A percentile compares a stretch with the other conserved stretches of the same genome.
Conservation (phyloP, 768 basidiomycete genomes). For the Hirschioporus abietinus region DNA sequence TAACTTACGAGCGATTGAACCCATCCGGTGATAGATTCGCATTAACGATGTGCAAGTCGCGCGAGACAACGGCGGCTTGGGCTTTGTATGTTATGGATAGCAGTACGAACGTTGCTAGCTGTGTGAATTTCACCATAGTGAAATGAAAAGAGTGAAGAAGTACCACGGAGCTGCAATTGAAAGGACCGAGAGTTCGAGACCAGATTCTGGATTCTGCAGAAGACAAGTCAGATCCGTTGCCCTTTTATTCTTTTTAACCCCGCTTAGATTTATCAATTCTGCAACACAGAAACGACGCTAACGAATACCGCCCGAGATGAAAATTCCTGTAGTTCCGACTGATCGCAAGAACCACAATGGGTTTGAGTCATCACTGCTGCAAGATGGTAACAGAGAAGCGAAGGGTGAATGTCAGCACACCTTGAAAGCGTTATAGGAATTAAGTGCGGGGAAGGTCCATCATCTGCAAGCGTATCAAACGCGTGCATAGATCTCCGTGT, state of each 20-base stretch:
- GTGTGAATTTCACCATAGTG: background rate
- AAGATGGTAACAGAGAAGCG: background rate
- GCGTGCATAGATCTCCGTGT: background rate
- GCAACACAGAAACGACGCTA: background rate
- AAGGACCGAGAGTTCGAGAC: background rate
- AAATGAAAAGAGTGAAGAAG: background rate
- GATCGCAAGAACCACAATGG: background rate
- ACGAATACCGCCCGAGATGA: background rate
- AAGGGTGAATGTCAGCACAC: no score
- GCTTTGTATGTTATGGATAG: background rate
- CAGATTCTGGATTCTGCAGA: no score
- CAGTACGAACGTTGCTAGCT: background rate
- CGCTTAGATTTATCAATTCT: background rate
- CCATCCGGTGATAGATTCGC: constrained; percentile 38
- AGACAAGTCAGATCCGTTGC: background rate
- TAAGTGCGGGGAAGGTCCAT: background rate
- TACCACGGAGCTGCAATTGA: background rate
- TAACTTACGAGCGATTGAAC: constrained; percentile 24
- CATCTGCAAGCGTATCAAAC: background rate
- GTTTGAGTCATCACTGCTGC: background rate
- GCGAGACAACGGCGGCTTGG: constrained; percentile 1
- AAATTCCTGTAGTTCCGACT: background rate
- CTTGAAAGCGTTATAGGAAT: background rate
- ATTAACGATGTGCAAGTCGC: constrained; percentile 32
- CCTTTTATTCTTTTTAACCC: background rate